Evolutionary conservation across 2,329 filamentous ascomycete species (phyloP).

Genomic region (Microdochium bolleyi): DNA sequence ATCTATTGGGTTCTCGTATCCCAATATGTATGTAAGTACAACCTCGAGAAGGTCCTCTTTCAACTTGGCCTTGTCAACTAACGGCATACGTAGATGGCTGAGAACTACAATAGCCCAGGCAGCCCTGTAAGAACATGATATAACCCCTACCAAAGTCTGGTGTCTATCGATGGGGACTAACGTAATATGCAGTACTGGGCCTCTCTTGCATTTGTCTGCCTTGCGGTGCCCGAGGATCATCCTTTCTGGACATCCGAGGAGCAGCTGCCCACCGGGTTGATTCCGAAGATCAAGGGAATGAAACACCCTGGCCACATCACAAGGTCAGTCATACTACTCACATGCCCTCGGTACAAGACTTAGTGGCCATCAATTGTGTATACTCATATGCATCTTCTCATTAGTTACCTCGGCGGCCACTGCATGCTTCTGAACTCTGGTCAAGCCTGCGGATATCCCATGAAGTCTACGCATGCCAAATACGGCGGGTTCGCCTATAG

Average conservation of each 20-base stretch:
- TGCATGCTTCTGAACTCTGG: constrained; percentile 69
- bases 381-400: background rate
- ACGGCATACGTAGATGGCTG: constrained; percentile 46
- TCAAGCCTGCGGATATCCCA: constrained; percentile 74
- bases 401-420: constrained; percentile 60
- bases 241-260: constrained; percentile 69
- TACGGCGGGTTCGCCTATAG: constrained; percentile 76
- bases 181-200: constrained; percentile 59
- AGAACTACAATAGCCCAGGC: constrained; percentile 77
- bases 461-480: constrained; percentile 75
- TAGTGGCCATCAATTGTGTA: no score
- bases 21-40: constrained; percentile 59
- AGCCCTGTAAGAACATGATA: constrained; percentile 39
- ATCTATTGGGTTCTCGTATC: constrained; percentile 69
- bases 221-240: constrained; percentile 61
- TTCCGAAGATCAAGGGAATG: constrained; percentile 54
- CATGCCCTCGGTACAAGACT: no score
- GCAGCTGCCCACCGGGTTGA: constrained; percentile 44
- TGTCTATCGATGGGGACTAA: no score
- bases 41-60: no score
- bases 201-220: constrained; percentile 67
- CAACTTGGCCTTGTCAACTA: background rate
- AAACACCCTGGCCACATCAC: constrained; percentile 67
- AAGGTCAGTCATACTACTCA: constrained; percentile 24
- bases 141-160: no score